Conservation (phyloP, 768 basidiomycete genomes). For the Termitomyces sp. region DNA sequence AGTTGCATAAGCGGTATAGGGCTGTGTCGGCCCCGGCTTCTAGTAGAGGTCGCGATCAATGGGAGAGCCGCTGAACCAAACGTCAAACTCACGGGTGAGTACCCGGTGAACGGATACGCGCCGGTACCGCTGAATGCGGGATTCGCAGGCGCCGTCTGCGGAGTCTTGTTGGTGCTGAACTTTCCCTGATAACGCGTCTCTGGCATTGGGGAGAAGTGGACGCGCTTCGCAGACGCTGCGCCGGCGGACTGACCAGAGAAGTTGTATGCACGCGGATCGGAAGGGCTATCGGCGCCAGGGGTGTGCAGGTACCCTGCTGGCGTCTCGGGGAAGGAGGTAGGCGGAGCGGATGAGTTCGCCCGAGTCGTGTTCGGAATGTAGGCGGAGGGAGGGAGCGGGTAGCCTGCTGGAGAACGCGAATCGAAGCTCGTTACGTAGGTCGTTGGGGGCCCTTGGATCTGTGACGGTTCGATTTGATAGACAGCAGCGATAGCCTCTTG, state of each 20-base stretch:
- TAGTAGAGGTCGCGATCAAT: slow-evolving; percentile 5
- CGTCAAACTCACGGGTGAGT: slow-evolving; percentile 16
- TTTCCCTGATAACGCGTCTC: slow-evolving; percentile 8
- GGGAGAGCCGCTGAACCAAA: neutral
- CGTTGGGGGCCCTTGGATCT: slow-evolving; percentile 16
- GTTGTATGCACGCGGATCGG: slow-evolving; percentile 2
- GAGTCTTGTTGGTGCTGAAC: slow-evolving; percentile 9
- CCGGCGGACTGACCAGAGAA: slow-evolving; percentile 3
- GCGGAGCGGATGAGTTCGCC: slow-evolving; percentile 1
- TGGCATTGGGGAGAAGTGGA: slow-evolving; percentile 9
- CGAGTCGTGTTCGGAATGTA: neutral
- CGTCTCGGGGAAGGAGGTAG: slow-evolving; percentile 10
- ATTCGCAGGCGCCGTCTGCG: slow-evolving; percentile 17
- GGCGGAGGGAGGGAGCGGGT: slow-evolving; percentile 10
- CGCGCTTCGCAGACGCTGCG: neutral
- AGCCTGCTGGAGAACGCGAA: slow-evolving; percentile 10
- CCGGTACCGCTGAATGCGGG: slow-evolving; percentile 4
- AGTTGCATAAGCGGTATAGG: slow-evolving; percentile 14
- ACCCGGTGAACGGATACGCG: slow-evolving; percentile 17
- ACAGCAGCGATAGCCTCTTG: slow-evolving; percentile 14
- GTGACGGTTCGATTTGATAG: slow-evolving; percentile 17
- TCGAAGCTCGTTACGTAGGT: slow-evolving; percentile 16
- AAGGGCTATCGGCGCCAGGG: slow-evolving; percentile 3
- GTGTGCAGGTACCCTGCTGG: slow-evolving; percentile 12
- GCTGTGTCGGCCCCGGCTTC: slow-evolving; percentile 11